A percentile compares a stretch with the other conserved stretches of the same genome.
phyloP scores from a whole-genome alignment of 2,329 filamentous ascomycete species.

The Claviceps sorghi region DNA sequence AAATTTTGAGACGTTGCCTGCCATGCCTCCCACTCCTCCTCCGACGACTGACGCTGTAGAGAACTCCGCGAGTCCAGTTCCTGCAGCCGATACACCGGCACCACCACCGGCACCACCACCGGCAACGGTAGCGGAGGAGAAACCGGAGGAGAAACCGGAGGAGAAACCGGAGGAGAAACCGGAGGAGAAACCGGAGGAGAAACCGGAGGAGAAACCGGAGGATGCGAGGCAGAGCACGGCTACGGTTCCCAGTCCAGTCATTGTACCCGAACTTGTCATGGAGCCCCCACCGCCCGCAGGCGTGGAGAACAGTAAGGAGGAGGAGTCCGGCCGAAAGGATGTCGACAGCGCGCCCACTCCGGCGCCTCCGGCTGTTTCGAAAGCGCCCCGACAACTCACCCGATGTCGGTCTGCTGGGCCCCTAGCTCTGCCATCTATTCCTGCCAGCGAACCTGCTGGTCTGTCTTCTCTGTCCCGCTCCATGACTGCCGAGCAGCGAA shows the following conservation, averaged over 20 bases:
- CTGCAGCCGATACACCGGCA: background rate
- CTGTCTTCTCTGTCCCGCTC: constrained; percentile 26
- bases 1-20: constrained; percentile 11
- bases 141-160: background rate
- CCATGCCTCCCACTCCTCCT: constrained; percentile 22
- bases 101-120: background rate
- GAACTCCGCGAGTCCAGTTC: constrained; percentile 16
- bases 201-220: background rate
- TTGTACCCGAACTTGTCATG: background rate
- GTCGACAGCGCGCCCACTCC: background rate
- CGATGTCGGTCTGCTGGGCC: constrained; percentile 25
- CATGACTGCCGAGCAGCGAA: constrained; percentile 8
- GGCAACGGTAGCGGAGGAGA: background rate
- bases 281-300: background rate
- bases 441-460: constrained; percentile 36
- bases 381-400: constrained; percentile 13
- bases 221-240: background rate
- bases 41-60: constrained; percentile 24
- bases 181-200: background rate
- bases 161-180: background rate
- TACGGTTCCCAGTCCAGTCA: constrained; percentile 4
- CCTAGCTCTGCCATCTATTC: constrained; percentile 20
- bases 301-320: background rate
- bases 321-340: background rate
- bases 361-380: background rate